Evolutionary conservation across 2,329 filamentous ascomycete genomes (phyloP).

Genomic region (Pseudocercospora fijiensis): DNA sequence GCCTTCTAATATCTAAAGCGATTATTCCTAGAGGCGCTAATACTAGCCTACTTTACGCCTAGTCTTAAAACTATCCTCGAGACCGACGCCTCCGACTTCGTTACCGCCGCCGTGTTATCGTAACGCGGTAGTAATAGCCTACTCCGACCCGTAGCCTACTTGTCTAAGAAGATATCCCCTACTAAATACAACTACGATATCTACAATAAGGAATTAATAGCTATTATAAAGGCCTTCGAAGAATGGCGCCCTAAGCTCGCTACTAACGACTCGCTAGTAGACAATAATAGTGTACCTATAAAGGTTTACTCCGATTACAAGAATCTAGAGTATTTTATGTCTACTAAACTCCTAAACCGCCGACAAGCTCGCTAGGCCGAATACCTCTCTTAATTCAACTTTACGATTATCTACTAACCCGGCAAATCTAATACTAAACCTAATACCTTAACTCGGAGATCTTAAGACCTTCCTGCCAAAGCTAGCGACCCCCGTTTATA

Average conservation of each 20-base stretch:
- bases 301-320: constrained; percentile 35
- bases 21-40: not conserved
- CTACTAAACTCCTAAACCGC: constrained; percentile 32
- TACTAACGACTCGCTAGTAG: not conserved
- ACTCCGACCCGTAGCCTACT: too few relatives aligned
- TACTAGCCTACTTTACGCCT: not conserved
- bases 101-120: too few relatives aligned
- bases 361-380: constrained; percentile 32
- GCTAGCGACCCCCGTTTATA: not conserved
- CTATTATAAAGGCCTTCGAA: constrained; percentile 27
- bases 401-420: constrained; percentile 14
- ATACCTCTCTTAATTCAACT: constrained; percentile 18
- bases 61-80: not conserved
- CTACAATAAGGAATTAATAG: too few relatives aligned
- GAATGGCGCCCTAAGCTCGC: constrained; percentile 30
- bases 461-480: not conserved
- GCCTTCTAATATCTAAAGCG: not conserved
- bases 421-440: not conserved
- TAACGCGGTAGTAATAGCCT: too few relatives aligned
- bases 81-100: too few relatives aligned
- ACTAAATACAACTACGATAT: too few relatives aligned
- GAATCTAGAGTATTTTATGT: constrained; percentile 35
- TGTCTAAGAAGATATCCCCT: too few relatives aligned
- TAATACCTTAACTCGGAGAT: not conserved
- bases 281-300: constrained; percentile 10